phyloP scores from a whole-genome alignment of 2,329 filamentous ascomycete species.

The Neonectria faginata region DNA sequence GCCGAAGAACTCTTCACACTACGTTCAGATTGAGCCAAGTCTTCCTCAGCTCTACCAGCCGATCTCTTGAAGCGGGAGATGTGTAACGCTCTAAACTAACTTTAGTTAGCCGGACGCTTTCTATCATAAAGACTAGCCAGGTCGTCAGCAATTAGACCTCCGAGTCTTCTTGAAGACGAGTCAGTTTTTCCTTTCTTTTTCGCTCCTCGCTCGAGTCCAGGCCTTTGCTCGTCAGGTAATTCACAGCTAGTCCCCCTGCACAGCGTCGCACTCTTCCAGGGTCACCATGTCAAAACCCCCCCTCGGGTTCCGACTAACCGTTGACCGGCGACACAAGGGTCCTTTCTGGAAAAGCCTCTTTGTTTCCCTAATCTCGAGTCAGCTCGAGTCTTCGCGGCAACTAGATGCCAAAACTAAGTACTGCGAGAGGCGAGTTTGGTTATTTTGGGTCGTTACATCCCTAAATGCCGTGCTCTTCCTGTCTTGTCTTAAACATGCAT shows the following conservation, averaged over 20 bases:
- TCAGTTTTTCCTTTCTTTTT: neutral
- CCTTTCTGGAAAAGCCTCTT: conserved; percentile 2
- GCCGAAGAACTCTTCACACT: neutral
- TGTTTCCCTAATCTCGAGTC: conserved; percentile 7
- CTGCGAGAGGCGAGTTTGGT: neutral
- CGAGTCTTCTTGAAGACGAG: neutral
- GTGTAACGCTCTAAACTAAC: neutral
- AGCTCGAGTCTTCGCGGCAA: neutral
- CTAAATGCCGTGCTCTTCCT: neutral
- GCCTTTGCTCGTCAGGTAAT: neutral
- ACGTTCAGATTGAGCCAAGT: neutral
- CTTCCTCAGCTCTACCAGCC: neutral
- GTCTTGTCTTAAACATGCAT: conserved; percentile 4
- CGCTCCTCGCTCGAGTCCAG: neutral
- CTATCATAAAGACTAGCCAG: neutral
- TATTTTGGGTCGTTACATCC: conserved; percentile 8
- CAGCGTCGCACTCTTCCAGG: neutral
- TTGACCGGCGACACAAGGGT: neutral
- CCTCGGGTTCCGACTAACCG: neutral
- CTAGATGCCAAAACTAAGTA: neutral
- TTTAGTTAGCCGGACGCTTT: neutral
- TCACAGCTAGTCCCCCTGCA: neutral
- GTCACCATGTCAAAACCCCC: conserved; percentile 3
- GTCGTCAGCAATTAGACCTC: neutral
- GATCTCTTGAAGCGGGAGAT: neutral